Percentiles rank a stretch among this genome's conserved stretches.
phyloP scores from a whole-genome alignment of 2,329 filamentous ascomycete species.

The Epichloe glyceriae region DNA sequence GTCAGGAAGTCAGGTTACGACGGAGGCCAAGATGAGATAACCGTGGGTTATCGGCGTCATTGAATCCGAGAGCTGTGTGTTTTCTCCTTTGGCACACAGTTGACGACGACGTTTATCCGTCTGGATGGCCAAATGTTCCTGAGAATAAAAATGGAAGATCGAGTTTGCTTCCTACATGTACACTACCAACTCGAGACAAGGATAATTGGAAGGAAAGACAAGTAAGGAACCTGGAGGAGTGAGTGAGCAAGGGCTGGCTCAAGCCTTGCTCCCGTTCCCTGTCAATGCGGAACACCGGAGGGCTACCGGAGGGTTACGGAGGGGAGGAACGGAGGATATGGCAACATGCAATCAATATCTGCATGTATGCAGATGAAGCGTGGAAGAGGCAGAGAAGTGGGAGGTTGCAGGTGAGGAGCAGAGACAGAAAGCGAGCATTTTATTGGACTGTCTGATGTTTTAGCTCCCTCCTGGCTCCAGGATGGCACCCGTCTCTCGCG shows the following conservation, averaged over 20 bases:
- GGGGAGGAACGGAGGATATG: not conserved
- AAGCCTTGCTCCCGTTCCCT: not conserved
- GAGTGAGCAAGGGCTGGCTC: conserved; percentile 1
- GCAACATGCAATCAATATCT: not conserved
- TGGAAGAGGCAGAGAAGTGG: not conserved
- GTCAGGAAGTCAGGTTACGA: conserved; percentile 31
- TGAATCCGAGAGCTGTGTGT: conserved; percentile 13
- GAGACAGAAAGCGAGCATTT: conserved; percentile 1
- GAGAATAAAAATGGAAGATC: not conserved
- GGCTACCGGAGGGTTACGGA: too few relatives aligned
- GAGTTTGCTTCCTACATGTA: not conserved
- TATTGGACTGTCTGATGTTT: not conserved
- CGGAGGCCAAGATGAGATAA: conserved; percentile 43
- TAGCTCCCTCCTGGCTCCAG: not conserved
- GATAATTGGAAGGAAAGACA: not conserved
- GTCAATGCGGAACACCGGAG: not conserved
- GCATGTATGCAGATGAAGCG: not conserved
- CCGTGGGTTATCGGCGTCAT: conserved; percentile 46
- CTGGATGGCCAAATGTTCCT: not conserved
- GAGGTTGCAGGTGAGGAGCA: conserved; percentile 3
- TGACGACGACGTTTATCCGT: not conserved
- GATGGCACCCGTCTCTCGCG: not conserved
- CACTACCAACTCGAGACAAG: not conserved
- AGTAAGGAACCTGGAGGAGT: not conserved
- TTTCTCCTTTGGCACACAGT: not conserved